Evolutionary conservation across 2,329 filamentous ascomycete genomes (phyloP).

Genomic region (Pseudogymnoascus sp.): DNA sequence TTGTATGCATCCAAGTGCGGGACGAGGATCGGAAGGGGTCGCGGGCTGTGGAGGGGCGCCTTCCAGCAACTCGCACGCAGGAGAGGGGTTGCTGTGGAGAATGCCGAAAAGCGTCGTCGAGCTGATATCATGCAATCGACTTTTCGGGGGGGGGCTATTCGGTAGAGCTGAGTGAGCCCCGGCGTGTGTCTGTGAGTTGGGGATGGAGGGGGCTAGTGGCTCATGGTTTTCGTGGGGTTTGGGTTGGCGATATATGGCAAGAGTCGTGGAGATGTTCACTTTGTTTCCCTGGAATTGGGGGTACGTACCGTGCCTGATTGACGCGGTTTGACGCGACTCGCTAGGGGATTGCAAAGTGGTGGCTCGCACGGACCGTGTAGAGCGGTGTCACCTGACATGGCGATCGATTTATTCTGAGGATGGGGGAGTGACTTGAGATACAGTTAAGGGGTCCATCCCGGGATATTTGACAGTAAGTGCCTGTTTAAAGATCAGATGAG

Average conservation of each 20-base stretch:
- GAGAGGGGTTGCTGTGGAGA: constrained; percentile 22
- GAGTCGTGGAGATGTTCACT: background rate
- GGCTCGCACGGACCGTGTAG: background rate
- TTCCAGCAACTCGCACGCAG: constrained; percentile 25
- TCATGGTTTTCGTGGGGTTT: background rate
- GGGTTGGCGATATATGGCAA: background rate
- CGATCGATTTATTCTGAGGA: background rate
- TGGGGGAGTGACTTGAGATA: background rate
- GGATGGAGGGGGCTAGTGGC: background rate
- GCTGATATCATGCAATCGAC: constrained; percentile 29
- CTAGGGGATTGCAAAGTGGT: background rate
- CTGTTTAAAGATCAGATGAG: background rate
- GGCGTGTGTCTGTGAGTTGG: background rate
- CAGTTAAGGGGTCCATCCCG: background rate
- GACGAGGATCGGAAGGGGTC: constrained; percentile 5
- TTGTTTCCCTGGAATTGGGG: background rate
- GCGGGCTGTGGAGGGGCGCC: constrained; percentile 13
- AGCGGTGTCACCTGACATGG: background rate
- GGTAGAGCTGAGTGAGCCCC: background rate
- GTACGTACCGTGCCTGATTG: background rate
- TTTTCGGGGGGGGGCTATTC: background rate
- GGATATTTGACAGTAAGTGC: too few relatives aligned
- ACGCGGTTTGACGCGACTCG: constrained; percentile 6
- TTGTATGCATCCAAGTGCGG: constrained; percentile 14
- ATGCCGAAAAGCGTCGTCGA: constrained; percentile 19